Evolutionary conservation across 768 basidiomycete genomes (phyloP), one percentile per base, ranked within the genome.

Genomic region (Rhodocollybia butyracea): DNA sequence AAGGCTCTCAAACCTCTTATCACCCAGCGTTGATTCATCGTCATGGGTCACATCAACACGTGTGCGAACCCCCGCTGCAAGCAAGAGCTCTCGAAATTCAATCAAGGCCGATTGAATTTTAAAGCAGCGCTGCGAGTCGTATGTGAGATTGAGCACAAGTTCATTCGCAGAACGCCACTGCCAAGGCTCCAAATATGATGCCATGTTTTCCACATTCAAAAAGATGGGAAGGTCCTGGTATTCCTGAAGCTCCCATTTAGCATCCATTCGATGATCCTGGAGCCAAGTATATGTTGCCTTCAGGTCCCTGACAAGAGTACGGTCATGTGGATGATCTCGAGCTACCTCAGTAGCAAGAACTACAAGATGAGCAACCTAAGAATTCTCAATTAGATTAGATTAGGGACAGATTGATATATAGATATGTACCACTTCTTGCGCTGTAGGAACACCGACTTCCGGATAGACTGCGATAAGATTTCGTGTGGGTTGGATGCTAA

Each of bases 181-280:
- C 78, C 78, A 78, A 0, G 53, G 52, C 19, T 71, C 73, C 0
- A 19, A 46, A 6, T 57, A 42, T 13, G n/a, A 7, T 6, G 59
- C 55, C 1, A 76, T 70, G 55, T 78, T 66, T 32, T 75, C 65
- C 36, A 81, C 73, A 43, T 82, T 82, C 54, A 82, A 69, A 64
- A 80, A 81, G 2, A 80, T 57, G 1, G 55, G 57, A 21, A 67
- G 59, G 13, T 64, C 41, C 34, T 64, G 59, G 32, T 61, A 59
- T 5, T 58, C 31, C 24, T 66, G 50, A 3, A 71, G 56, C 7
- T 47, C 30, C 11, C 59, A 42, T 11, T 53, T 61, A 17, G 61
- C 63, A 3, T 66, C 59, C 2, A 58, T 57, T 26, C 66, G 64
- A 48, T 61, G 60, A 10, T 68, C 60, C 21, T 73, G 64, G 12